A percentile compares a stretch with the other conserved stretches of the same genome.
phyloP scores from a whole-genome alignment of 176 grass and related monocot species.

The Metroxylon sagu region DNA sequence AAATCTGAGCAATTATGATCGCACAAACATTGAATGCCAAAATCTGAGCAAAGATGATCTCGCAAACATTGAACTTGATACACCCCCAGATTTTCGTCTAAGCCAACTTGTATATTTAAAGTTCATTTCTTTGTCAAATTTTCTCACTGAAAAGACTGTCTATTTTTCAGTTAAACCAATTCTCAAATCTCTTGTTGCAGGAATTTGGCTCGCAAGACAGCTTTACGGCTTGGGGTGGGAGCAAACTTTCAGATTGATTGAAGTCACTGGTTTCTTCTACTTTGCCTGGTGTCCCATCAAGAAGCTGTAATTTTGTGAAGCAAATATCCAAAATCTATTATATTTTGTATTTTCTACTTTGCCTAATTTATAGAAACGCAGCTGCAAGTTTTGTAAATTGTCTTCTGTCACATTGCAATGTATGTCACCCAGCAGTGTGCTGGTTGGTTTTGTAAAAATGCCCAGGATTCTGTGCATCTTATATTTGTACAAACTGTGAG shows the following conservation, averaged over 20 bases:
- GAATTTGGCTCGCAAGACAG: slow-evolving; percentile 72
- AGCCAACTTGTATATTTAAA: slow-evolving; percentile 62
- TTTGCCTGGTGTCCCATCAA: not conserved
- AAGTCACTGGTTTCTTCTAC: slow-evolving; percentile 16
- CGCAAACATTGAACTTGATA: slow-evolving; percentile 40
- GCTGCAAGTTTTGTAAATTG: too few relatives aligned
- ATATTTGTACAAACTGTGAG: too few relatives aligned
- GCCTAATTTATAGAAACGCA: too few relatives aligned
- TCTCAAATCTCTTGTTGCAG: slow-evolving; percentile 8
- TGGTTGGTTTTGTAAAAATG: too few relatives aligned
- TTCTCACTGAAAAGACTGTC: not conserved
- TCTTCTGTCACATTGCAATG: too few relatives aligned
- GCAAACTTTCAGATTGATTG: slow-evolving; percentile 28
- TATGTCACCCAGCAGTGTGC: too few relatives aligned
- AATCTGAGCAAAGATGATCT: slow-evolving; percentile 25
- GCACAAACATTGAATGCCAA: slow-evolving; percentile 19
- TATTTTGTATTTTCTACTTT: too few relatives aligned
- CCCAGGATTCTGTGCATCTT: too few relatives aligned
- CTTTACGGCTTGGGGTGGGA: slow-evolving; percentile 37
- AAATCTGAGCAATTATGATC: too few relatives aligned
- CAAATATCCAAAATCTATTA: too few relatives aligned
- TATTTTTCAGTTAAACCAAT: not conserved
- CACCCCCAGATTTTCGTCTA: slow-evolving; percentile 40
- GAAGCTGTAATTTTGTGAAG: too few relatives aligned
- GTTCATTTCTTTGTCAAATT: not conserved